These are phyloP conservation scores for Prunus salicina DNA, from an alignment of 306 rosid genomes.

Conservation along the genomic window DNA sequence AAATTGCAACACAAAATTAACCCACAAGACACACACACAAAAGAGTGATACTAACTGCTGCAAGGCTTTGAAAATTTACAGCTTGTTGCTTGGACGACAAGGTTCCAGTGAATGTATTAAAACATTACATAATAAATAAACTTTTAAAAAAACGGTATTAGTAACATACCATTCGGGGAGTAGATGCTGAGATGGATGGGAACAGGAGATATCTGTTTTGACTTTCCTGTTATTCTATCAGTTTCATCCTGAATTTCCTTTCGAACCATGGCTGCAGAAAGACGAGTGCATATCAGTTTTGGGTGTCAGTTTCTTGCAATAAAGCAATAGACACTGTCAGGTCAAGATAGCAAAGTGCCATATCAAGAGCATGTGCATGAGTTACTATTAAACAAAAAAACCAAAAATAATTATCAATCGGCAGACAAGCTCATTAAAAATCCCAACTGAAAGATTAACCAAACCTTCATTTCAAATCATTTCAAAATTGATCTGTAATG, in stretches of 20 bases:
- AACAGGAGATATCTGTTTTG: conserved; percentile 84
- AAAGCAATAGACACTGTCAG: background rate
- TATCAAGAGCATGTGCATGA: background rate
- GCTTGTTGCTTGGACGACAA: background rate
- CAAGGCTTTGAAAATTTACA: background rate
- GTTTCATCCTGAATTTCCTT: conserved; percentile 95
- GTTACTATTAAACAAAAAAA: background rate
- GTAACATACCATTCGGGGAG: conserved; percentile 76
- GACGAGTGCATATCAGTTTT: background rate
- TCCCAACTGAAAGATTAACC: background rate
- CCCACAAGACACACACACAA: background rate
- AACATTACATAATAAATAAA: background rate
- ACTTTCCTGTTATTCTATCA: conserved; percentile 80
- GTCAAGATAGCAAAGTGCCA: background rate
- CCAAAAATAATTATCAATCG: background rate
- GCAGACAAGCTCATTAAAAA: background rate
- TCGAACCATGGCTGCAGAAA: conserved; percentile 69
- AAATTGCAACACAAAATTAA: background rate
- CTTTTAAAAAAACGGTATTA: background rate
- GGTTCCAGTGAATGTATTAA: background rate
- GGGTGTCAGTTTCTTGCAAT: background rate
- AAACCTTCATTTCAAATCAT: background rate
- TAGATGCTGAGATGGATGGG: conserved; percentile 98
- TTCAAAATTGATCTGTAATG: background rate
- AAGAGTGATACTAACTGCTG: background rate